phyloP scores from a whole-genome alignment of 805 yeast species.

The Saturnispora zaruensis region DNA sequence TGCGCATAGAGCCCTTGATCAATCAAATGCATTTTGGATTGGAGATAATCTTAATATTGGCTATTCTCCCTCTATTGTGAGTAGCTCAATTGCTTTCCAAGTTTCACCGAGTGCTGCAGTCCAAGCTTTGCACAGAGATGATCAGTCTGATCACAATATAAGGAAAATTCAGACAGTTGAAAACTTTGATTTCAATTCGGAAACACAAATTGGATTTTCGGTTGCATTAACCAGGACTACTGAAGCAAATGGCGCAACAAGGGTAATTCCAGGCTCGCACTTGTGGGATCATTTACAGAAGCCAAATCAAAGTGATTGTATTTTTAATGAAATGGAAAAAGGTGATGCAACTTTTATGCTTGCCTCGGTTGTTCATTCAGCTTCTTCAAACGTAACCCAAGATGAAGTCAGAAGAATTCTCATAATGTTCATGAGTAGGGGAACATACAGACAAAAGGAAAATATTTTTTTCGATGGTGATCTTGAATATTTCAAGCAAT shows the following conservation, averaged over 20 bases:
- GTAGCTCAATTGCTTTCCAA: slow-evolving; percentile 10
- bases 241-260: slow-evolving; percentile 27
- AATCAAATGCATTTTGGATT: slow-evolving; percentile 11
- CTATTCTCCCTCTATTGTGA: slow-evolving; percentile 4
- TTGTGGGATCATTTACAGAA: slow-evolving; percentile 22
- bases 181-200: slow-evolving; percentile 1
- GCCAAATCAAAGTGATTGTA: slow-evolving; percentile 18
- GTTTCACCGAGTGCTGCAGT: slow-evolving; percentile 8
- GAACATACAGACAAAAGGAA: slow-evolving; percentile 26
- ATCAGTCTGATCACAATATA: slow-evolving; percentile 11
- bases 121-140: slow-evolving; percentile 12
- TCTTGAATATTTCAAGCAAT: slow-evolving; percentile 21
- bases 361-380: slow-evolving; percentile 27
- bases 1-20: slow-evolving; percentile 3
- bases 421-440: slow-evolving; percentile 25
- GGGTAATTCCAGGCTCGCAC: slow-evolving; percentile 27
- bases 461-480: slow-evolving; percentile 21
- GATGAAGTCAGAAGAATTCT: slow-evolving; percentile 22
- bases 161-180: slow-evolving; percentile 6
- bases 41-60: slow-evolving; percentile 10
- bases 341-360: slow-evolving; percentile 29
- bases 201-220: slow-evolving; percentile 18
- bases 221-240: slow-evolving; percentile 24
- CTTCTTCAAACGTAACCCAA: slow-evolving; percentile 23
- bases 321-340: slow-evolving; percentile 24